Conservation (phyloP, 192 early-diverging fungal genomes). For the Spizellomyces sp. region DNA sequence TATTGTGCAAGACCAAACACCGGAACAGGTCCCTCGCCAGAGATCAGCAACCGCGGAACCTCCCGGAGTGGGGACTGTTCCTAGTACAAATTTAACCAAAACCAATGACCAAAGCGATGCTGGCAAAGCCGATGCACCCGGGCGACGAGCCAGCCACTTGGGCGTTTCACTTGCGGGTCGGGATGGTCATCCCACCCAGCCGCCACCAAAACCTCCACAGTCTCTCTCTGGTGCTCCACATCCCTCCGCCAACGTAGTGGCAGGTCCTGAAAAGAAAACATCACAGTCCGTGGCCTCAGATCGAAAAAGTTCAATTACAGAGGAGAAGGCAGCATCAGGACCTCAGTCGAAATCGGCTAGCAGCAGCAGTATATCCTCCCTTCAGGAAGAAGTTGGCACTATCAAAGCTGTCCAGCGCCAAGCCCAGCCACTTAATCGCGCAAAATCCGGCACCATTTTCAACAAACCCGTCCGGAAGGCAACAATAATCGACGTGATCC, state of each 20-base stretch:
- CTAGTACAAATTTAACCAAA: neutral
- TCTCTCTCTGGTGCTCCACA: neutral
- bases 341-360: neutral
- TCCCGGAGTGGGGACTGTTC: neutral
- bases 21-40: neutral
- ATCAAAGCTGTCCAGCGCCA: neutral
- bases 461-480: conserved; percentile 52
- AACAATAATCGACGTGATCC: conserved; percentile 34
- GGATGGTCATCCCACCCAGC: neutral
- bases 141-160: neutral
- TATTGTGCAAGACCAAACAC: conserved; percentile 38
- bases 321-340: neutral
- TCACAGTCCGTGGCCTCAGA: neutral
- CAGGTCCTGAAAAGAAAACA: neutral
- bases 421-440: neutral
- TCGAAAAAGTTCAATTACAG: too few relatives aligned
- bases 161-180: neutral
- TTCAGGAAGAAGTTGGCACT: neutral
- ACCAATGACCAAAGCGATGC: neutral
- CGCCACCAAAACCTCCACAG: conserved; percentile 1
- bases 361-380: neutral
- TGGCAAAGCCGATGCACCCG: neutral
- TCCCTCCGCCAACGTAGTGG: neutral
- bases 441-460: conserved; percentile 8
- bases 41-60: neutral